Evolutionary conservation across 2,329 filamentous ascomycete species (phyloP).

Genomic region (Fusarium chlamydosporum): DNA sequence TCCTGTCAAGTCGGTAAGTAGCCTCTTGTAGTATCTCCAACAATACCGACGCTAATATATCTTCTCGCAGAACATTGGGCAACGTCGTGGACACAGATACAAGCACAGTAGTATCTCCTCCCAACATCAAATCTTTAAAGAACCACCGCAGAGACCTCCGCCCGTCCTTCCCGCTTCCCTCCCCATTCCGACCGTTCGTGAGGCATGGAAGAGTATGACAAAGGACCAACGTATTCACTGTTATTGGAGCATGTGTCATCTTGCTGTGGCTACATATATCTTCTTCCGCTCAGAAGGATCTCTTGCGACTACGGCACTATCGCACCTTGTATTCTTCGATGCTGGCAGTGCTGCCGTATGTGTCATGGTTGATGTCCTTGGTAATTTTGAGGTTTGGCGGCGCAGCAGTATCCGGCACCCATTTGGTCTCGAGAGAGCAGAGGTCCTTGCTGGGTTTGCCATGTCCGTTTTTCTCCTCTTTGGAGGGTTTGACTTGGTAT

Average conservation of each 20-base stretch:
- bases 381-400: constrained; percentile 98
- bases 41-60: constrained; percentile 16
- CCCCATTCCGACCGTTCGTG: constrained; percentile 88
- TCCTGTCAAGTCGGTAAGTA: constrained; percentile 81
- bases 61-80: constrained; percentile 79
- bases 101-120: constrained; percentile 94
- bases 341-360: constrained; percentile 92
- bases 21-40: background rate
- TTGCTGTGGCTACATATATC: constrained; percentile 84
- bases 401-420: constrained; percentile 92
- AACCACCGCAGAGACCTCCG: constrained; percentile 87
- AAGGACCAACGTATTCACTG: constrained; percentile 85
- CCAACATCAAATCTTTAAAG: constrained; percentile 94
- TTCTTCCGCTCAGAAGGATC: constrained; percentile 89
- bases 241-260: constrained; percentile 91
- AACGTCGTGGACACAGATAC: constrained; percentile 95
- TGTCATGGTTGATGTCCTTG: constrained; percentile 90
- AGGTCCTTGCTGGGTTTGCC: constrained; percentile 94
- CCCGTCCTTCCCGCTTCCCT: constrained; percentile 91
- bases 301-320: constrained; percentile 90
- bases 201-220: constrained; percentile 92
- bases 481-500: constrained; percentile 95
- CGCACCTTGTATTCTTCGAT: constrained; percentile 95
- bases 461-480: constrained; percentile 98
- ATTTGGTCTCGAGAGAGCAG: constrained; percentile 90